These are phyloP conservation scores for Asparagopsis taxiformis DNA, from an alignment of 31 red algal species.

Conservation along the genomic window DNA sequence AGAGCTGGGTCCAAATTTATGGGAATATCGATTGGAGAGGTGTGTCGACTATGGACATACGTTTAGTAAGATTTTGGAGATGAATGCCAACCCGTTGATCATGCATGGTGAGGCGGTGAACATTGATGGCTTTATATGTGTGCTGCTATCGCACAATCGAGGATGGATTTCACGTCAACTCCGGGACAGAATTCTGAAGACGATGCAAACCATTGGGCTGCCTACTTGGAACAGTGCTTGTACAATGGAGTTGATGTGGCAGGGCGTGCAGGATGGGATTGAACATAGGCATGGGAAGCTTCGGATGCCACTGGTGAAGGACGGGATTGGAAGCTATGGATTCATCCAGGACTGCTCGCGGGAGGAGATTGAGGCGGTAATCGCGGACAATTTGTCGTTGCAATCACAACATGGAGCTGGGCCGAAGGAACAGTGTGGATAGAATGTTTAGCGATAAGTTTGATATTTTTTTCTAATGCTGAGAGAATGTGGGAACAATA, in stretches of 20 bases:
- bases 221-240: constrained; percentile 68
- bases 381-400: constrained; percentile 16
- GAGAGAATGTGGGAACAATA: too few relatives aligned
- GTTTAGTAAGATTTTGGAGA: constrained; percentile 97
- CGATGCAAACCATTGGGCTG: constrained; percentile 66
- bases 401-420: too few relatives aligned
- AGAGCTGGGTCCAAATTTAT: constrained; percentile 94
- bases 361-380: constrained; percentile 42
- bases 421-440: too few relatives aligned
- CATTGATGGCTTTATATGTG: constrained; percentile 94
- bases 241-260: constrained; percentile 45
- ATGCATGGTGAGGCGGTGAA: constrained; percentile 97
- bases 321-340: constrained; percentile 64
- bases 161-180: constrained; percentile 59
- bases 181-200: constrained; percentile 67
- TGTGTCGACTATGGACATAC: constrained; percentile 97
- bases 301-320: constrained; percentile 77
- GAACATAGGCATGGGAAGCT: constrained; percentile 92
- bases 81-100: constrained; percentile 54
- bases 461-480: too few relatives aligned
- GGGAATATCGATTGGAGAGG: constrained; percentile 88
- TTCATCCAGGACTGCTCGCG: constrained; percentile 78
- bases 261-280: constrained; percentile 74
- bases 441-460: too few relatives aligned
- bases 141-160: constrained; percentile 65